Base-by-base conservation (phyloP, 176 grass and related monocot species). In the Rhipidocladum racemiflorum region DNA sequence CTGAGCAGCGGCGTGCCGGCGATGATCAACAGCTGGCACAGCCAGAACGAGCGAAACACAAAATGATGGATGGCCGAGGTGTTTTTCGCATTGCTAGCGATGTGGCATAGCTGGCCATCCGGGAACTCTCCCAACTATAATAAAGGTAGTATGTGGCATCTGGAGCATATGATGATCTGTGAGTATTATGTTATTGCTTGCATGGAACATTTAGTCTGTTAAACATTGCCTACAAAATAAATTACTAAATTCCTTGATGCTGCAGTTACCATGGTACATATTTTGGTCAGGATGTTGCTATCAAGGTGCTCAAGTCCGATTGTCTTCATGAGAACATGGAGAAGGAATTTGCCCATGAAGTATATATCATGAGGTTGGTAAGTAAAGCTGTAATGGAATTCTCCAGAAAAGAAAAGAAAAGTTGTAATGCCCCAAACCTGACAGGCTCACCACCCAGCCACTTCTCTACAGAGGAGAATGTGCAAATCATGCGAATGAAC, bases 121-220 rank as follows among this genome's bases (percentile, higher is more conserved):
- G n/a, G n/a, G n/a, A n/a, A n/a, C n/a, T n/a, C n/a, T n/a, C n/a
- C n/a, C n/a, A n/a, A n/a, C n/a, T n/a, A n/a, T n/a, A n/a, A n/a
- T n/a, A n/a, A n/a, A n/a, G n/a, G n/a, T n/a, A n/a, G n/a, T n/a
- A n/a, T n/a, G n/a, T 94, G 15, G 92, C 92, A 81, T 94, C 89
- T 87, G 92, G 89, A 39, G 87, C 92, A 59, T 91, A 89, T 87
- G 87, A 89, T 65, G 84, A 94, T 85, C 86, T 94, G 92, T 94
- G 84, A 94, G 89, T 85, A 30, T 67, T 54, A 42, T 70, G n/a
- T 35, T 81, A 16, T 49, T 59, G 16, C 13, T 48, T 24, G 9
- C 62, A 65, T 16, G 7, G 17, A 80, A 18, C 1, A 15, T 51
- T 14, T 15, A 1, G 18, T 46, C 4, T 81, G 14, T 45, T 60